Conservation (phyloP, 257 asterid species). For the Solanum paucissectum region DNA sequence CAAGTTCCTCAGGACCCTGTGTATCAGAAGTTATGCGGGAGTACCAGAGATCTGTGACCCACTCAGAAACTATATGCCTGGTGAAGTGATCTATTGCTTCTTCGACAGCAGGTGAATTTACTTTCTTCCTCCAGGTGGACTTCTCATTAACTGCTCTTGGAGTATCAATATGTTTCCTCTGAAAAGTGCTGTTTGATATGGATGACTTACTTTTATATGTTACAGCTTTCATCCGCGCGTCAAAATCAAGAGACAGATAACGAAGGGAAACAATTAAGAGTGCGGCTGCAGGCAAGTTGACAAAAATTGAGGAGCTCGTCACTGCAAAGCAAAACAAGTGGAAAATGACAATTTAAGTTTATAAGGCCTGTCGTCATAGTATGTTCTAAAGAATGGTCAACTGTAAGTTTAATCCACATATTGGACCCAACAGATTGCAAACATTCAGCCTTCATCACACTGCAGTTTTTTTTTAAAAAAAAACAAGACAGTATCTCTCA, state of each 20-base stretch:
- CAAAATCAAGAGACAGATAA: slow-evolving; percentile 73
- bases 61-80: slow-evolving; percentile 84
- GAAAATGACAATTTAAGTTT: neutral
- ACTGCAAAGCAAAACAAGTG: slow-evolving; percentile 33
- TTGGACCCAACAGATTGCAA: neutral
- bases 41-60: slow-evolving; percentile 95
- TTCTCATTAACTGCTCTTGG: slow-evolving; percentile 22
- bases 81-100: slow-evolving; percentile 79
- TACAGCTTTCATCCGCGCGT: slow-evolving; percentile 67
- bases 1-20: slow-evolving; percentile 87
- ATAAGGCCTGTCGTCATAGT: neutral
- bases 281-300: slow-evolving; percentile 86
- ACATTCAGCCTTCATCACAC: neutral
- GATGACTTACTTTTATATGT: slow-evolving; percentile 55
- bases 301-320: slow-evolving; percentile 80
- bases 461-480: neutral
- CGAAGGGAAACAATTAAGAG: slow-evolving; percentile 55
- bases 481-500: neutral
- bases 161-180: slow-evolving; percentile 26
- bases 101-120: slow-evolving; percentile 82
- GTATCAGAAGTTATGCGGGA: slow-evolving; percentile 78
- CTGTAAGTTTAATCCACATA: neutral
- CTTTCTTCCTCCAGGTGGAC: slow-evolving; percentile 79
- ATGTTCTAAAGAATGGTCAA: neutral
- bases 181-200: slow-evolving; percentile 20